Base-by-base conservation (phyloP, 2,329 filamentous ascomycete species). In the Alternaria burnsii region DNA sequence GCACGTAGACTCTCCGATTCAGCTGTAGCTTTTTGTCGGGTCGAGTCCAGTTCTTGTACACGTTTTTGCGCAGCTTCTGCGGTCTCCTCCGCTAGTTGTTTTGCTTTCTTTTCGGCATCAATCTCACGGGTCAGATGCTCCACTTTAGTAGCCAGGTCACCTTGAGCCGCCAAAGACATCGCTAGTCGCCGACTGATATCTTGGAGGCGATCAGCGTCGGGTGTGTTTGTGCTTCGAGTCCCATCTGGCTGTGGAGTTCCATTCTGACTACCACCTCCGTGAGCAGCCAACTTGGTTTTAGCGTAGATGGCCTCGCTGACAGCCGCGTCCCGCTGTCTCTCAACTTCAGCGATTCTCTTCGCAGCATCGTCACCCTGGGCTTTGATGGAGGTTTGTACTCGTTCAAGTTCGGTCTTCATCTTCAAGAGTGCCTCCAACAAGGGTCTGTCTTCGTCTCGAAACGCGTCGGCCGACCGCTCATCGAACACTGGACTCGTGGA, bases 251-350 rank as follows among this genome's bases (percentile, higher is more conserved):
- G 82, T 7, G 85, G 84, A 7, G 84, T 86, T n/a, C 84, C 82
- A 42, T 83, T 83, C 52, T 88, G 85, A 69, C 90, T 93, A n/a
- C 84, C 85, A 26, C 84, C 85, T 38, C 86, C 89, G 65, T 93
- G 90, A 8, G 93, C 94, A 30, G 94, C 94, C 52, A 97, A 83
- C 75, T 93, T 97, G 3, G 96, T 93, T 75, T 96, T 97, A 34
- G 94, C 92, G 78, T 98, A 98, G 0, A 95, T 91, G 1, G 95
- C 95, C 80, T 99, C 96, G 70, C 90, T 91, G 55, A 99, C 89
- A n/a, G 95, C 95, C 41, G 91, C 89, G 79, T 99, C 95, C 52
- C 96, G 87, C 81, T 99, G 95, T 75, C 92, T 94, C 76, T 99
- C 95, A 1, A 96, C 91, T 76, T 97, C 94, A 2, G 94, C 94